phyloP scores from a whole-genome alignment of 2,329 filamentous ascomycete species.

The Knoxdaviesia proteae region DNA sequence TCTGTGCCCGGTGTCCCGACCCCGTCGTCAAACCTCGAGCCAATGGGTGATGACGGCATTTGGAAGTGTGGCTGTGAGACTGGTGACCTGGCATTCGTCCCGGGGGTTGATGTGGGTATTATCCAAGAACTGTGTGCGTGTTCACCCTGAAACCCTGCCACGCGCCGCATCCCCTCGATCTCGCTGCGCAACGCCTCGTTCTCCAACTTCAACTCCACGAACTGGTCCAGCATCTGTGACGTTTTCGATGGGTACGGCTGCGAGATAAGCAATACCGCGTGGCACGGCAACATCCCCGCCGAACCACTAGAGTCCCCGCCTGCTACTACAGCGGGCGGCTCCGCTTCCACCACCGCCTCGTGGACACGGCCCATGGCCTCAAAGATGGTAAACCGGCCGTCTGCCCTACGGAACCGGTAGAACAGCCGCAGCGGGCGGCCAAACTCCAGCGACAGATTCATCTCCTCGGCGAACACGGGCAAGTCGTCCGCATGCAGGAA shows the following conservation, averaged over 20 bases:
- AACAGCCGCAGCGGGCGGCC: slow-evolving; percentile 68
- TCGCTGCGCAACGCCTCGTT: slow-evolving; percentile 71
- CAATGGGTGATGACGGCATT: neutral
- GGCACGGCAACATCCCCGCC: slow-evolving; percentile 24
- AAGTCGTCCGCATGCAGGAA: slow-evolving; percentile 74
- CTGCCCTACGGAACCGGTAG: slow-evolving; percentile 60
- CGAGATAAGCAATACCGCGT: slow-evolving; percentile 86
- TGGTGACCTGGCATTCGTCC: neutral
- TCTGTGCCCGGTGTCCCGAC: too few relatives aligned
- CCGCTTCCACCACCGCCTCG: slow-evolving; percentile 3
- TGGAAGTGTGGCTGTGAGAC: neutral
- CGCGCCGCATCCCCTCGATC: slow-evolving; percentile 57
- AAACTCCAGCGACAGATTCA: slow-evolving; percentile 72
- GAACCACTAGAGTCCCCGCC: neutral
- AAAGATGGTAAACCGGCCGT: slow-evolving; percentile 58
- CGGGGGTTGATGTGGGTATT: neutral
- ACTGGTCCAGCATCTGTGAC: slow-evolving; percentile 68
- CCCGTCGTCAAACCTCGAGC: too few relatives aligned
- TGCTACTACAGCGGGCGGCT: neutral
- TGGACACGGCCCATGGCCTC: slow-evolving; percentile 89
- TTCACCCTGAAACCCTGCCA: too few relatives aligned
- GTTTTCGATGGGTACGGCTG: slow-evolving; percentile 80
- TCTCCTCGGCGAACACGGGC: slow-evolving; percentile 63
- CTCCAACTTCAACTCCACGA: slow-evolving; percentile 91
- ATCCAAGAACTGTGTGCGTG: too few relatives aligned